These are phyloP conservation scores for Leccinum truebloodii DNA, from an alignment of 768 basidiomycete species.

Conservation along the genomic window DNA sequence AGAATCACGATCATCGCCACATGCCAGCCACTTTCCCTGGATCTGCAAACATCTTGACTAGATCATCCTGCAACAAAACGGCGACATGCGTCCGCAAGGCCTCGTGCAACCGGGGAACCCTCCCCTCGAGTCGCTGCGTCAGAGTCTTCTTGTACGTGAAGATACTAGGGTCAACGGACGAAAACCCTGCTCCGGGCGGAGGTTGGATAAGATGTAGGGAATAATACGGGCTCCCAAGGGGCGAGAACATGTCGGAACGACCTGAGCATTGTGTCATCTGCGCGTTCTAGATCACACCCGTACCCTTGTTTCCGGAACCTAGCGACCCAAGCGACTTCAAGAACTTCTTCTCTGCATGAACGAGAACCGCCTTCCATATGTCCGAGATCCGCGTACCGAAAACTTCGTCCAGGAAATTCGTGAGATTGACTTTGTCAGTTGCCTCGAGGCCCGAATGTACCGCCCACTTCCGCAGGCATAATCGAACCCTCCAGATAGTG, in stretches of 20 bases:
- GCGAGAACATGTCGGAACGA: slow-evolving; percentile 44
- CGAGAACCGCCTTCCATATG: slow-evolving; percentile 60
- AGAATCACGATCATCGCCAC: slow-evolving; percentile 18
- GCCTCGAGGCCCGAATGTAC: slow-evolving; percentile 44
- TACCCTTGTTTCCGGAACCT: slow-evolving; percentile 21
- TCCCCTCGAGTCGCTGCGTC: slow-evolving; percentile 62
- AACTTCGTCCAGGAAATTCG: slow-evolving; percentile 50
- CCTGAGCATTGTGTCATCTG: slow-evolving; percentile 11
- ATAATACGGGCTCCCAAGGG: slow-evolving; percentile 57
- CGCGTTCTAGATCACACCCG: slow-evolving; percentile 4
- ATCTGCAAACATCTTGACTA: slow-evolving; percentile 44
- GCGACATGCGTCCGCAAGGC: slow-evolving; percentile 56
- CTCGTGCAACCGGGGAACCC: slow-evolving; percentile 60
- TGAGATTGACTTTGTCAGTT: slow-evolving; percentile 49
- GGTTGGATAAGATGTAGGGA: slow-evolving; percentile 49
- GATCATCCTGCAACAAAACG: slow-evolving; percentile 57
- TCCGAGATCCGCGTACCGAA: slow-evolving; percentile 53
- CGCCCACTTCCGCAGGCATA: slow-evolving; percentile 50
- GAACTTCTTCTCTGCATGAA: slow-evolving; percentile 46
- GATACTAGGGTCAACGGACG: slow-evolving; percentile 48
- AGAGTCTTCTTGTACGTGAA: slow-evolving; percentile 62
- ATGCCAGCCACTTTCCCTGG: slow-evolving; percentile 45
- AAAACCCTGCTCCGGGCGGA: slow-evolving; percentile 40
- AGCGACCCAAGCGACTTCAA: slow-evolving; percentile 38
- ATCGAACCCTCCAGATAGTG: slow-evolving; percentile 73